These are phyloP conservation scores for Arabidopsis lyrata DNA, from an alignment of 441 rosid genomes.

Conservation along the genomic window DNA sequence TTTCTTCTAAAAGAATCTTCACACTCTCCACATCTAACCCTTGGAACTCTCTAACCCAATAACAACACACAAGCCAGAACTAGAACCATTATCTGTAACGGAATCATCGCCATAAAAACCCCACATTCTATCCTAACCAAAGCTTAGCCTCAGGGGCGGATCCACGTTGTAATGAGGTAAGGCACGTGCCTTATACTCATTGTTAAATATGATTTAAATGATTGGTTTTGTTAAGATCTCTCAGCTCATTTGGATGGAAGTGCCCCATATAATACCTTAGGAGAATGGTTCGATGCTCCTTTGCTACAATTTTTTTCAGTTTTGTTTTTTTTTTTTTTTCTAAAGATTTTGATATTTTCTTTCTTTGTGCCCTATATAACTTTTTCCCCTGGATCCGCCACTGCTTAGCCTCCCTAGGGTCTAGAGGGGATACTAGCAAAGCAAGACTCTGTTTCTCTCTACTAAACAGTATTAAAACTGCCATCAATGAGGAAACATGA, in stretches of 20 bases:
- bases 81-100: background rate
- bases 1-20: background rate
- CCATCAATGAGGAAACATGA: slow-evolving; percentile 7
- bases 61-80: background rate
- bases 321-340: no score
- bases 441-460: background rate
- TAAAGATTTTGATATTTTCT: no score
- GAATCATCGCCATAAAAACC: background rate
- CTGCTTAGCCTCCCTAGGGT: background rate
- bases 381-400: no score
- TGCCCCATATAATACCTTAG: no score
- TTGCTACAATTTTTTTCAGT: no score
- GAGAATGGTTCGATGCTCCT: no score
- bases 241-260: no score
- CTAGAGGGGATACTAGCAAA: background rate
- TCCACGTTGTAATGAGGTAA: no score
- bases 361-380: no score
- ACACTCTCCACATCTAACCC: background rate
- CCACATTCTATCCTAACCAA: slow-evolving; percentile 1
- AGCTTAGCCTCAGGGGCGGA: background rate
- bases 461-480: background rate
- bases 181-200: no score
- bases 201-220: no score
- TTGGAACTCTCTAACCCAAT: background rate
- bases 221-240: no score